Evolutionary conservation across 371 early-diverging fungal genomes (phyloP).

Genomic region (Apophysomyces variabilis): DNA sequence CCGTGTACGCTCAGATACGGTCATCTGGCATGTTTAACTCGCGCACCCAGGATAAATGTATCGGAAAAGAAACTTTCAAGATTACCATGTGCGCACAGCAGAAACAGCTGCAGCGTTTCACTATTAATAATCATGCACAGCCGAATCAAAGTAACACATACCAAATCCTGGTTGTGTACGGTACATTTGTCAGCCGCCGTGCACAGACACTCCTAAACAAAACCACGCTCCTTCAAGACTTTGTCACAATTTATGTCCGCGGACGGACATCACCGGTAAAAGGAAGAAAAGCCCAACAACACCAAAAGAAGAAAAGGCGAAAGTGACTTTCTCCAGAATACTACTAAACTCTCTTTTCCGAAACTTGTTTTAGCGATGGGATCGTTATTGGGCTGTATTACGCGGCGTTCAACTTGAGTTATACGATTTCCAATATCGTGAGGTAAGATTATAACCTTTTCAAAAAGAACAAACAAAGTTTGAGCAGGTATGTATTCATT

Average conservation of each 20-base stretch:
- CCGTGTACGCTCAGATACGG: constrained; percentile 30
- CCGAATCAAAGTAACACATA: constrained; percentile 21
- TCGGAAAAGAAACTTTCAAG: constrained; percentile 25
- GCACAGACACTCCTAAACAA: constrained; percentile 31
- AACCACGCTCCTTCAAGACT: constrained; percentile 31
- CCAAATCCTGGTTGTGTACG: constrained; percentile 34
- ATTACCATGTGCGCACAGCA: constrained; percentile 23
- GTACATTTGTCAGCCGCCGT: constrained; percentile 29
- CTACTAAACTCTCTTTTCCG: not conserved
- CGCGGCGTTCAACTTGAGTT: constrained; percentile 35
- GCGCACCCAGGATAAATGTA: constrained; percentile 22
- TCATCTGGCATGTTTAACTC: constrained; percentile 14
- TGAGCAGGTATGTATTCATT: too few species aligned
- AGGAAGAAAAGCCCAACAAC: not conserved
- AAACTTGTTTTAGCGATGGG: constrained; percentile 27
- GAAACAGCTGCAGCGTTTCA: constrained; percentile 30
- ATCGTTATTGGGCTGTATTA: constrained; percentile 42
- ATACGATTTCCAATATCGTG: constrained; percentile 40
- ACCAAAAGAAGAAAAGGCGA: too few species aligned
- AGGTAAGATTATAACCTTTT: constrained; percentile 9
- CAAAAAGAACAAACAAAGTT: too few species aligned
- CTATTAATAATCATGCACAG: constrained; percentile 20
- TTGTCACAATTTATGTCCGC: constrained; percentile 32
- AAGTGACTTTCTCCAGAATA: not conserved
- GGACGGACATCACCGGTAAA: constrained; percentile 34